These are phyloP conservation scores for Solanum habrochaites DNA, from an alignment of 257 asterid species.

Conservation along the genomic window DNA sequence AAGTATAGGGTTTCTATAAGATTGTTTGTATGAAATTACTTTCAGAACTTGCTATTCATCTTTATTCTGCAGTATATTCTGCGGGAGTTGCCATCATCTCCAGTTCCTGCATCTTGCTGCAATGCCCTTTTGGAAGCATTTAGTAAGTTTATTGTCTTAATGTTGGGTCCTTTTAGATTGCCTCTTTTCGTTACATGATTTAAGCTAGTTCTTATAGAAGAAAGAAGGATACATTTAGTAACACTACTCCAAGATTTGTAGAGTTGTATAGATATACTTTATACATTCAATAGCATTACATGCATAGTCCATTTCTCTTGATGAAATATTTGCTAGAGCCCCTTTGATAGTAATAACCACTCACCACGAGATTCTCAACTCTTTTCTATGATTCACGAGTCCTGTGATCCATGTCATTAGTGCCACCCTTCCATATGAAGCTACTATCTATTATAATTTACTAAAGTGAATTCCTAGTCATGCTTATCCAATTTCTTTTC, in stretches of 20 bases:
- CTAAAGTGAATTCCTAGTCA: not conserved
- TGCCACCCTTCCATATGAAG: not conserved
- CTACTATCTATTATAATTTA: not conserved
- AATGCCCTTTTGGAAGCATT: slow-evolving; percentile 93
- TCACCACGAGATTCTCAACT: not conserved
- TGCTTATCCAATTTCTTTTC: not conserved
- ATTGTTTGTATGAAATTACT: not conserved
- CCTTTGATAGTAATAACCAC: not conserved
- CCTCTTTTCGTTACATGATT: not conserved
- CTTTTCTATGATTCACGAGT: not conserved
- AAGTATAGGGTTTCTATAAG: not conserved
- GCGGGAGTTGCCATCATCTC: slow-evolving; percentile 95
- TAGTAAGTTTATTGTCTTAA: slow-evolving; percentile 38
- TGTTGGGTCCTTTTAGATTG: not conserved
- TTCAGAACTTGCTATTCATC: not conserved
- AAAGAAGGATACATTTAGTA: not conserved
- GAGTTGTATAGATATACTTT: not conserved
- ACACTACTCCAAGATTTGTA: not conserved
- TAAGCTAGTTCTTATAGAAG: not conserved
- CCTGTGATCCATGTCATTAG: not conserved
- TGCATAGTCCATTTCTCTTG: not conserved
- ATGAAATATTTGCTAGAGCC: not conserved
- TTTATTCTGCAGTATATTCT: slow-evolving; percentile 59
- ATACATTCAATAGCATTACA: not conserved
- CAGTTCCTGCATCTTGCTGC: slow-evolving; percentile 99